These are phyloP conservation scores for Exserohilum turcica DNA, from an alignment of 2,329 filamentous ascomycete genomes.

Conservation along the genomic window DNA sequence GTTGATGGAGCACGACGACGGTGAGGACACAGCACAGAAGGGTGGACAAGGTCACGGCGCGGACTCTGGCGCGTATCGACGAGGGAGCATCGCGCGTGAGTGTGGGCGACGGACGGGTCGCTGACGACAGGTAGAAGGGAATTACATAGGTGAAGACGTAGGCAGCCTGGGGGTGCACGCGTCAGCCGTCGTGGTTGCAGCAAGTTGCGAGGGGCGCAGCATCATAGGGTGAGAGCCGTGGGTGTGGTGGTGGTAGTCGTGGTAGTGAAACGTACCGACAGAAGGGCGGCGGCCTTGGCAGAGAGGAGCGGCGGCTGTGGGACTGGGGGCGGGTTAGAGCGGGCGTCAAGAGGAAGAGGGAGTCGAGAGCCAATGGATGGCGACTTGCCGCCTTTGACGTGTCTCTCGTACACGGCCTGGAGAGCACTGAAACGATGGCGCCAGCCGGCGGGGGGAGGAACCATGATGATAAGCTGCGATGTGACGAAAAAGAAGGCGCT, in stretches of 20 bases:
- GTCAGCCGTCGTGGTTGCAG: conserved; percentile 23
- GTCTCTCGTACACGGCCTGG: conserved; percentile 35
- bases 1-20: conserved; percentile 66
- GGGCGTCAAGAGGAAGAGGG: conserved; percentile 31
- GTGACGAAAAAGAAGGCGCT: conserved; percentile 22
- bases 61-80: conserved; percentile 84
- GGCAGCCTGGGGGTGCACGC: conserved; percentile 59
- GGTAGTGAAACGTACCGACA: conserved; percentile 48
- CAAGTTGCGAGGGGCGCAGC: conserved; percentile 13
- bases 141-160: conserved; percentile 91
- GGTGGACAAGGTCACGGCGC: conserved; percentile 78
- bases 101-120: conserved; percentile 77
- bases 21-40: conserved; percentile 69
- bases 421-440: conserved; percentile 40
- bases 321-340: conserved; percentile 43
- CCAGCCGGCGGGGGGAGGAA: conserved; percentile 42
- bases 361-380: conserved; percentile 40
- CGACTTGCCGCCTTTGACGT: conserved; percentile 47
- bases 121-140: conserved; percentile 83
- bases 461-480: conserved; percentile 23
- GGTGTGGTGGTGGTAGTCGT: conserved; percentile 10
- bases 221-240: conserved; percentile 33
- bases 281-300: conserved; percentile 41
- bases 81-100: conserved; percentile 86
- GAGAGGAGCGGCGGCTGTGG: conserved; percentile 45